Conservation (phyloP, 1,284 basidiomycete genomes). For the Rhodotorula sp. region DNA sequence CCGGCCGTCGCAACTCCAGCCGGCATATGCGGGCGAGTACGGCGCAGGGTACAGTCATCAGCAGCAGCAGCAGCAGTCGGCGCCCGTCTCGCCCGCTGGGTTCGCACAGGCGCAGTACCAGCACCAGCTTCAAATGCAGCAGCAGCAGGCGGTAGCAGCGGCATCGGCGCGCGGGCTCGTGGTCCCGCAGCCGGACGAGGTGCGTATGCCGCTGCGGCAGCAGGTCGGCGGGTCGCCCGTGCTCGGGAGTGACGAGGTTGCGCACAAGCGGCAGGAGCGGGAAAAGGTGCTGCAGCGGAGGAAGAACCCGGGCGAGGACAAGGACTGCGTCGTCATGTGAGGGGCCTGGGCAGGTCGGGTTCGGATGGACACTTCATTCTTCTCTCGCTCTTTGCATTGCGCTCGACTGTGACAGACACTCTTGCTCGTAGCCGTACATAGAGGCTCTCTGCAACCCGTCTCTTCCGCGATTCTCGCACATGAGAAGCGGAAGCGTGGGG, state of each 20-base stretch:
- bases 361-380: not conserved
- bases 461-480: too few relatives aligned
- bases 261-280: conserved; percentile 22
- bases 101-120: too few relatives aligned
- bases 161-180: conserved; percentile 25
- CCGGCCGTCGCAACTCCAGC: not conserved
- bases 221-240: conserved; percentile 18
- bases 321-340: conserved; percentile 39
- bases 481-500: too few relatives aligned
- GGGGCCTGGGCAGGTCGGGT: not conserved
- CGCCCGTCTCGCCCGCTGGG: not conserved
- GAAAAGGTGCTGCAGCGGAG: conserved; percentile 43
- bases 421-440: not conserved
- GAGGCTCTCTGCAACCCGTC: not conserved
- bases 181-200: conserved; percentile 4
- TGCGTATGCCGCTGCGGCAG: conserved; percentile 28
- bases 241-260: conserved; percentile 24
- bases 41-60: not conserved
- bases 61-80: not conserved
- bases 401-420: not conserved
- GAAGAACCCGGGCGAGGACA: conserved; percentile 42
- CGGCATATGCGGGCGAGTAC: not conserved
- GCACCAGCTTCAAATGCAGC: conserved; percentile 16
- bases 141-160: conserved; percentile 10
- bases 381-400: not conserved